Evolutionary conservation across 768 basidiomycete species (phyloP).

Genomic region (Podaxis pistillaris): DNA sequence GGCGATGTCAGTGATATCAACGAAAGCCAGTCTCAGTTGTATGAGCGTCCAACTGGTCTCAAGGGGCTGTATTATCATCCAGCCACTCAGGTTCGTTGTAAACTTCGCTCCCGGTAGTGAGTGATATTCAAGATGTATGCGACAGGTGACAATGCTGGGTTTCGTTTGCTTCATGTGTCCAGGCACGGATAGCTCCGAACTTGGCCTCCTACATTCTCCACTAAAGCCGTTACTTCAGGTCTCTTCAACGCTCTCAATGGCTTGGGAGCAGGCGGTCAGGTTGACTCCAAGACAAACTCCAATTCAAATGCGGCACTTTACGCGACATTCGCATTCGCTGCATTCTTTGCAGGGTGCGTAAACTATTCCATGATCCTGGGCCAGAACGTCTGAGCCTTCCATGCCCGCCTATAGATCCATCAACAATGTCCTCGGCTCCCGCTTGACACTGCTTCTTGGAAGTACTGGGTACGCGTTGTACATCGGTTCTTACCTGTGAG

Average conservation of each 20-base stretch:
- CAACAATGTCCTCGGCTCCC: slow-evolving; percentile 80
- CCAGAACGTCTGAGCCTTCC: neutral
- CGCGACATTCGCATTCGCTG: slow-evolving; percentile 43
- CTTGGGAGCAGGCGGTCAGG: slow-evolving; percentile 76
- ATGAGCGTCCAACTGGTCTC: slow-evolving; percentile 48
- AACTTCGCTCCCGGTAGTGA: neutral
- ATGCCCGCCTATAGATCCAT: slow-evolving; percentile 47
- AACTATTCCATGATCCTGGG: neutral
- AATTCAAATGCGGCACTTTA: slow-evolving; percentile 74
- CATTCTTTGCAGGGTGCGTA: slow-evolving; percentile 60
- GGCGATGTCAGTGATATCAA: slow-evolving; percentile 23
- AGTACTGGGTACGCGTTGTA: slow-evolving; percentile 76
- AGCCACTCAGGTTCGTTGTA: slow-evolving; percentile 38
- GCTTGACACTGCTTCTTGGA: slow-evolving; percentile 71
- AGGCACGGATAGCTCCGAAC: neutral
- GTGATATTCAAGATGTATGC: no score
- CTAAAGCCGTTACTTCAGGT: slow-evolving; percentile 36
- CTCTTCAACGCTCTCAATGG: slow-evolving; percentile 81
- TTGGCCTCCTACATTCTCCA: no score
- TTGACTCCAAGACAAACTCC: slow-evolving; percentile 62
- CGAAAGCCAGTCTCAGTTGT: slow-evolving; percentile 28
- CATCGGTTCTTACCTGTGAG: slow-evolving; percentile 71
- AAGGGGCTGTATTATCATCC: slow-evolving; percentile 60
- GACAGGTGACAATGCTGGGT: slow-evolving; percentile 53
- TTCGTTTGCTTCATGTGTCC: slow-evolving; percentile 55